A percentile compares a stretch with the other conserved stretches of the same genome.
These are phyloP conservation scores for Aristolochia fimbriata DNA, from an alignment of 164 flowering plant genomes.

Conservation along the genomic window DNA sequence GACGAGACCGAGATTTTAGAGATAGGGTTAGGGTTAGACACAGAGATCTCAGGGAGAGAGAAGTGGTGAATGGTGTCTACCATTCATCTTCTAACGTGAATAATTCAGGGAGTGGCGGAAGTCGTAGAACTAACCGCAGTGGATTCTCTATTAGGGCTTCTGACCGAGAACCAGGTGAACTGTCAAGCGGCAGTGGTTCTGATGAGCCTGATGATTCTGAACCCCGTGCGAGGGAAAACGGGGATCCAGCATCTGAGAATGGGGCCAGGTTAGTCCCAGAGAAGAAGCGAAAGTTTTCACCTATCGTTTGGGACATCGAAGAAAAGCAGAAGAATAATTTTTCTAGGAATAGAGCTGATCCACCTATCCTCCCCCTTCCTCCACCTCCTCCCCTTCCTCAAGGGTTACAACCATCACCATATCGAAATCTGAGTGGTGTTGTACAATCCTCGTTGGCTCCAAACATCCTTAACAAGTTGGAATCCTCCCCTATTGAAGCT, in stretches of 20 bases:
- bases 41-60: conserved; percentile 37
- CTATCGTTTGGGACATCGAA: conserved; percentile 36
- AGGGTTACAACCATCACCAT: conserved; percentile 4
- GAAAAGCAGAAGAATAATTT: conserved; percentile 14
- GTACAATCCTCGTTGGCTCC: conserved; percentile 1
- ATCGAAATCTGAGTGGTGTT: background rate
- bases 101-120: conserved; percentile 37
- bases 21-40: conserved; percentile 29
- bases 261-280: conserved; percentile 19
- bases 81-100: conserved; percentile 33
- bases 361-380: background rate
- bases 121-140: conserved; percentile 14
- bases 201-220: conserved; percentile 48
- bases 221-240: conserved; percentile 18
- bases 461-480: background rate
- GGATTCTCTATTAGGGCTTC: conserved; percentile 21
- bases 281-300: conserved; percentile 67
- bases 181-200: conserved; percentile 82
- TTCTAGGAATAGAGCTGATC: background rate
- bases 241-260: conserved; percentile 27
- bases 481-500: background rate
- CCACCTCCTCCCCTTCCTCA: conserved; percentile 7
- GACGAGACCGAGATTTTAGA: conserved; percentile 16
- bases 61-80: conserved; percentile 29
- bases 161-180: conserved; percentile 76